These are phyloP conservation scores for Solanum corneliomulleri DNA, from an alignment of 257 asterid genomes.

Conservation along the genomic window DNA sequence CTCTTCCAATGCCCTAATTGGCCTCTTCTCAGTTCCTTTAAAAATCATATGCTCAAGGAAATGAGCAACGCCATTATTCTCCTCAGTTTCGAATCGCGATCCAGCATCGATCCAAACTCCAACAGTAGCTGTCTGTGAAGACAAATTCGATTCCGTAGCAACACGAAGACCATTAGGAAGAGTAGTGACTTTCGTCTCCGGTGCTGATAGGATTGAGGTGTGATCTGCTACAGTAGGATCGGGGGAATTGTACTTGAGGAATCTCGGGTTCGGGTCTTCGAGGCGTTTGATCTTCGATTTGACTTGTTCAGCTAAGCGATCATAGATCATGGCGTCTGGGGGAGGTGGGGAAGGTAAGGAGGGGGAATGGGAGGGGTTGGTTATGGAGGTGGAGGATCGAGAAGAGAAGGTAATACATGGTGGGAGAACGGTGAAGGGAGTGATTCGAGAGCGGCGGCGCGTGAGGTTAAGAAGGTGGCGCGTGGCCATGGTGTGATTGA, in stretches of 20 bases:
- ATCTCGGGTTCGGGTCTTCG: constrained; percentile 57
- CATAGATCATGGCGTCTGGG: constrained; percentile 73
- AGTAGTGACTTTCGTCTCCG: constrained; percentile 72
- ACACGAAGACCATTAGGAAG: constrained; percentile 82
- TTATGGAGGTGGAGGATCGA: constrained; percentile 37
- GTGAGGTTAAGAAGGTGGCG: constrained; percentile 59
- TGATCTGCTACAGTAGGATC: constrained; percentile 45
- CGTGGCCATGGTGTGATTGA: constrained; percentile 26
- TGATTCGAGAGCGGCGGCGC: constrained; percentile 39
- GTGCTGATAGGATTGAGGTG: constrained; percentile 55
- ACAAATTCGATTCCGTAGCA: constrained; percentile 75
- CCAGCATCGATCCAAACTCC: constrained; percentile 96
- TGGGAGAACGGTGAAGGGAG: not conserved
- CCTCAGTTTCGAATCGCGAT: constrained; percentile 77
- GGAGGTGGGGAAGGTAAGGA: constrained; percentile 51
- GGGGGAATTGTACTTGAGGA: constrained; percentile 62
- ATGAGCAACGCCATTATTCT: constrained; percentile 82
- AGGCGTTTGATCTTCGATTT: constrained; percentile 49
- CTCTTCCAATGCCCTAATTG: constrained; percentile 63
- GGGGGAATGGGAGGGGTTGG: constrained; percentile 11
- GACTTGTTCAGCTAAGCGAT: constrained; percentile 62
- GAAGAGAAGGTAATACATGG: constrained; percentile 14
- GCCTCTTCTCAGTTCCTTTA: constrained; percentile 73
- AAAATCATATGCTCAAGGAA: constrained; percentile 95
- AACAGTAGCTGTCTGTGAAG: constrained; percentile 62